Percentiles rank a stretch among this genome's conserved stretches.
phyloP scores from a whole-genome alignment of 441 rosid genomes.

The Capsella rubella region DNA sequence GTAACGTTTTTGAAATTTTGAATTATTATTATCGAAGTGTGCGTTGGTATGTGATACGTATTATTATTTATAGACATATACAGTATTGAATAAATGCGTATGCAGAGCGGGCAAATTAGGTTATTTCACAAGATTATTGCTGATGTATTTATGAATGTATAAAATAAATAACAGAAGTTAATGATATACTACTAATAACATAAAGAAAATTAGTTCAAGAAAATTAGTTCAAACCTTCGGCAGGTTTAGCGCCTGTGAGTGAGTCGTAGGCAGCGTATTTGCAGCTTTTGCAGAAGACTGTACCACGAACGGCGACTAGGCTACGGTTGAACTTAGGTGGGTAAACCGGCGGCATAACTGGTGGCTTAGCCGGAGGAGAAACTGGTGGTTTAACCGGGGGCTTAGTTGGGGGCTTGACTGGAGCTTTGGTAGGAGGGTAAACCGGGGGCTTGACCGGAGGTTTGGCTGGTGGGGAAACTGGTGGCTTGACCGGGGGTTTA shows the following conservation, averaged over 20 bases:
- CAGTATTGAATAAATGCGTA: slow-evolving; percentile 10
- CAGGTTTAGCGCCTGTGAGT: slow-evolving; percentile 41
- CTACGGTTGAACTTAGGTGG: slow-evolving; percentile 43
- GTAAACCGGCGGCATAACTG: slow-evolving; percentile 32
- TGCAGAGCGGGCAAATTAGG: slow-evolving; percentile 13
- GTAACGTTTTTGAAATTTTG: slow-evolving; percentile 37
- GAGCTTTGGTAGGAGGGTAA: slow-evolving; percentile 35
- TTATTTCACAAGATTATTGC: neutral
- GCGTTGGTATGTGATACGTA: neutral
- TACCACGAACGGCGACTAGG: slow-evolving; percentile 39
- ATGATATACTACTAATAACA: neutral
- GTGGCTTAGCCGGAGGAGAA: slow-evolving; percentile 30
- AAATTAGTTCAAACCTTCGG: slow-evolving; percentile 28
- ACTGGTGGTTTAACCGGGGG: slow-evolving; percentile 29
- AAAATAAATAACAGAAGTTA: neutral
- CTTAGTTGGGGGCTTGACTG: slow-evolving; percentile 30
- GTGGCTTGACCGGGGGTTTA: slow-evolving; percentile 30
- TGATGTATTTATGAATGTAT: neutral
- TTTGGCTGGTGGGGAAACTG: slow-evolving; percentile 32
- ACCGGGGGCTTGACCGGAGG: slow-evolving; percentile 32
- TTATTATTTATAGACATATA: neutral
- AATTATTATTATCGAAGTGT: slow-evolving; percentile 32
- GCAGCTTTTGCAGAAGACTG: slow-evolving; percentile 45
- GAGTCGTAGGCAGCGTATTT: slow-evolving; percentile 34
- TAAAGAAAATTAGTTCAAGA: neutral